phyloP scores from a whole-genome alignment of 2,329 filamentous ascomycete genomes.

The Cytospora mali region DNA sequence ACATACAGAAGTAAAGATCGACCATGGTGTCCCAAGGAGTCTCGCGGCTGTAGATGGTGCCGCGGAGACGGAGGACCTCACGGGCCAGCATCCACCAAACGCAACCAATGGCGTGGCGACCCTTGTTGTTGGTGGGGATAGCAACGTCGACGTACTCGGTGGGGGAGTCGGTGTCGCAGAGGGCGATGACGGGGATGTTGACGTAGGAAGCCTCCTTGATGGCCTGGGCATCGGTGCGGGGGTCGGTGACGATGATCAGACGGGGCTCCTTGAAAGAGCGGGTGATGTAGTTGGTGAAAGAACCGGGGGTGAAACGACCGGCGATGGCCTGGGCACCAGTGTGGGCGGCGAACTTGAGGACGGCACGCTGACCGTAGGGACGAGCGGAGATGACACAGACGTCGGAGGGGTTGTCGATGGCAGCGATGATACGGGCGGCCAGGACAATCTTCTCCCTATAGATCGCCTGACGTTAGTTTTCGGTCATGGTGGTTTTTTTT shows the following conservation, averaged over 20 bases:
- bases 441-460: conserved; percentile 98
- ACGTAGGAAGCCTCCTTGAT: conserved; percentile 99
- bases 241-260: conserved; percentile 98
- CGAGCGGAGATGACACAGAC: conserved; percentile 99
- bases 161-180: conserved; percentile 98
- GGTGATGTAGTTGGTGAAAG: conserved; percentile 99
- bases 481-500: conserved; percentile 4
- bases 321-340: conserved; percentile 97
- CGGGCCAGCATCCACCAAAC: conserved; percentile 99
- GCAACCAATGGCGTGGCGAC: conserved; percentile 96
- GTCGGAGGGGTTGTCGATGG: conserved; percentile 99
- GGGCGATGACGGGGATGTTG: conserved; percentile 99
- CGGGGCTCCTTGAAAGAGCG: conserved; percentile 99
- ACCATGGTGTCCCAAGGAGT: conserved; percentile 99
- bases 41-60: conserved; percentile 94
- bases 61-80: conserved; percentile 98
- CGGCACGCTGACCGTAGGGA: conserved; percentile 98
- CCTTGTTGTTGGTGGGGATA: conserved; percentile 99
- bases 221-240: conserved; percentile 98
- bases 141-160: conserved; percentile 99
- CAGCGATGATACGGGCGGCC: conserved; percentile 96
- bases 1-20: conserved; percentile 97
- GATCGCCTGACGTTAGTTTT: not conserved
- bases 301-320: conserved; percentile 99
- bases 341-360: conserved; percentile 99